These are phyloP conservation scores for Colletotrichum sp. DNA, from an alignment of 2,329 filamentous ascomycete species.

Conservation along the genomic window DNA sequence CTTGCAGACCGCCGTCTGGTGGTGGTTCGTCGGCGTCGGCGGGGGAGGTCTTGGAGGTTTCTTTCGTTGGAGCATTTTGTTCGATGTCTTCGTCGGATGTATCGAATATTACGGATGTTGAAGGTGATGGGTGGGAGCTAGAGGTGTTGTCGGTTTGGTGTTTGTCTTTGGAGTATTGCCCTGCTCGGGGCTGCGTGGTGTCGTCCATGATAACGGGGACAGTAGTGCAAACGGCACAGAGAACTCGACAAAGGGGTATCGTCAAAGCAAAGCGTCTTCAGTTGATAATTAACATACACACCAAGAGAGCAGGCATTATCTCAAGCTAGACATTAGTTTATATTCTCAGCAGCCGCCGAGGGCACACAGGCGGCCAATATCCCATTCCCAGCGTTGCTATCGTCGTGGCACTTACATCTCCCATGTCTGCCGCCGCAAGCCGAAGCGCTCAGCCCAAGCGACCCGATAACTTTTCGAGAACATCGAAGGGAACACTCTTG, in stretches of 20 bases:
- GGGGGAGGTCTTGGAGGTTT: background rate
- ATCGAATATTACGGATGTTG: background rate
- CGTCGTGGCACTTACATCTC: background rate
- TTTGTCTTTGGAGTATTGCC: background rate
- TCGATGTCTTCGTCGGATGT: background rate
- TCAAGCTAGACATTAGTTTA: background rate
- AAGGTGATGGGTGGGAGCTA: background rate
- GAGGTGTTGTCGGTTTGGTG: background rate
- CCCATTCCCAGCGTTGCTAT: background rate
- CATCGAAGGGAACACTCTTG: background rate
- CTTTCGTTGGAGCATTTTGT: background rate
- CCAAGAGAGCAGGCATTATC: fast-evolving
- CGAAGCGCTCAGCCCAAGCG: background rate
- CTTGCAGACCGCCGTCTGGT: background rate
- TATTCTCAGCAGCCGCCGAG: background rate
- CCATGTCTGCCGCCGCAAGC: background rate
- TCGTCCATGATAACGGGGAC: background rate
- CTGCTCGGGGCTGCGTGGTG: background rate
- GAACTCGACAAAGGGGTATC: background rate
- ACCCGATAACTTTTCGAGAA: background rate
- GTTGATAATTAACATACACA: background rate
- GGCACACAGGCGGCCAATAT: background rate
- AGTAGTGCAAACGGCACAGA: background rate
- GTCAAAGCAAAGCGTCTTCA: background rate
- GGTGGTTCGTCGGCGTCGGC: background rate